Conservation (phyloP, 1,284 basidiomycete species). For the Macrocystidia cucumis region DNA sequence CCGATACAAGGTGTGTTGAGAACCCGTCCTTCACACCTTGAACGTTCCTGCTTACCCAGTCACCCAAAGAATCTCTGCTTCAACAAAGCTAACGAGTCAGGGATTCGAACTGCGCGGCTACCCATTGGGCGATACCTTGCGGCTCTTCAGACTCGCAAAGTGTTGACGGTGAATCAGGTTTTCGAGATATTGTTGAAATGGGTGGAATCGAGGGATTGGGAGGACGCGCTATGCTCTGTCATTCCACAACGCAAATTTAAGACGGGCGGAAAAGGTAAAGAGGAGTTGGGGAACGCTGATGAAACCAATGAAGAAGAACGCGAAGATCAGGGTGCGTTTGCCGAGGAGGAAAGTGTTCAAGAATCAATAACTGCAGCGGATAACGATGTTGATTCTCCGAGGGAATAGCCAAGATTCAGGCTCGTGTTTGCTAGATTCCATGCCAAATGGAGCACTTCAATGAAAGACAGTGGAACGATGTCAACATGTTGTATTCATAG, state of each 20-base stretch:
- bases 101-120: constrained; percentile 81
- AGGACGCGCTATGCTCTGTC: constrained; percentile 74
- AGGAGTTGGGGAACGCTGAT: constrained; percentile 3
- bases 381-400: too few relatives aligned
- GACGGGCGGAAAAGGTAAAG: constrained; percentile 20
- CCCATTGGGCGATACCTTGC: constrained; percentile 88
- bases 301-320: constrained; percentile 9
- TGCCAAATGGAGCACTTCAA: too few relatives aligned
- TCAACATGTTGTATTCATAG: too few relatives aligned
- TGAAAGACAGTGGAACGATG: too few relatives aligned
- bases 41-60: constrained; percentile 9
- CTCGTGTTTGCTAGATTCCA: too few relatives aligned
- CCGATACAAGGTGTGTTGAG: constrained; percentile 80
- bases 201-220: constrained; percentile 80
- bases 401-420: too few relatives aligned
- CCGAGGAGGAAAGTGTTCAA: too few relatives aligned
- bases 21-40: constrained; percentile 11
- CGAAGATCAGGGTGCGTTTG: too few relatives aligned
- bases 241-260: constrained; percentile 89
- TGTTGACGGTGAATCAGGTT: constrained; percentile 96
- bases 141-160: constrained; percentile 83
- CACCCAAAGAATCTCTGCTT: constrained; percentile 74
- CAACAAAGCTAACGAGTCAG: constrained; percentile 73
- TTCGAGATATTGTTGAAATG: constrained; percentile 91
- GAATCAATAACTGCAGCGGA: too few relatives aligned